Base-by-base conservation (phyloP, 352 stramenopile species). In the Phytophthora pseudosyringae region DNA sequence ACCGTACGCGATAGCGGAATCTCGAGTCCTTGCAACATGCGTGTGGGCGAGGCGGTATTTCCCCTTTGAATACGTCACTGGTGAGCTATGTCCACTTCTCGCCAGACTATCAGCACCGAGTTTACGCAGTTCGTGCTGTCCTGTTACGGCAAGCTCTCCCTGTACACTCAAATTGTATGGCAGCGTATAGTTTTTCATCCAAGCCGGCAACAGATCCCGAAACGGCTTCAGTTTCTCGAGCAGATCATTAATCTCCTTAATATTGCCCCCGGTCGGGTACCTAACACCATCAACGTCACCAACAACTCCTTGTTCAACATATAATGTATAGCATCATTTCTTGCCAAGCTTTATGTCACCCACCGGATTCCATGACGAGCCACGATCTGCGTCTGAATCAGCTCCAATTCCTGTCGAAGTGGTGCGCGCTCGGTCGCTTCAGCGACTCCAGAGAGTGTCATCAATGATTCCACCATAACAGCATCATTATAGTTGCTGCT, bases 341-440 rank as follows among this genome's bases (percentile, higher is more conserved):
- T 25, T 26, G 12, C 9, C 13, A 47, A 46, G 16, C 7, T 32
- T 26, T 70, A 43, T 28, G 66, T 4, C 18, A 26, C 67, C 9
- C 51, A 94, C 79, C 84, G 65, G 32, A 83, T 81, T 10, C 83
- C 83, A 54, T 92, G 83, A 8, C 83, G 78, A 21, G 69, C 59
- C n/a, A 92, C 66, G 25, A 88, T 47, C 54, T 92, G 81, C 9
- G 78, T 83, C 63, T 90, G 83, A 15, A 87, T 67, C 9, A 90
- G 62, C 26, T 78, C 57, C 16, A 89, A 56, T 28, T 86, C 67
- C 15, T 59, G 33, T 29, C 29, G 45, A 51, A 70, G 32, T 18
- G 67, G 52, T 1, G 5, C 16, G 7, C 43, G 35, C 12, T 51
- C 21, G 15, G 15, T n/a, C 5, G 26, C 36, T 31, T 21, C 21